Percentiles rank a stretch among this genome's conserved stretches.
Evolutionary conservation across 495 filamentous ascomycete species (phyloP).

Genomic region (Aspergillus haitiensis): DNA sequence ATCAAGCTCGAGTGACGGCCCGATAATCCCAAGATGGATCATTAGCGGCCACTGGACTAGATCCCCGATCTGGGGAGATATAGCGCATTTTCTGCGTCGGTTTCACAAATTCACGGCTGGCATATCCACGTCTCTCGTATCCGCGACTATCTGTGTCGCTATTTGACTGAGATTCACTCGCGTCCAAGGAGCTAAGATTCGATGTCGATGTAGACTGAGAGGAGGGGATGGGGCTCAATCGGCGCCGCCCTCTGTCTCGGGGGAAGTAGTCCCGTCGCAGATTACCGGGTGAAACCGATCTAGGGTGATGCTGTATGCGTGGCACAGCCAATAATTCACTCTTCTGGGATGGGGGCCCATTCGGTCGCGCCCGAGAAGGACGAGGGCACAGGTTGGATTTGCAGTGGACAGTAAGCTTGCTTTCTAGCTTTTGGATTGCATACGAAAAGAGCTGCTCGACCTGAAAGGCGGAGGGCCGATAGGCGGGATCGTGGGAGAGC

Average conservation of each 20-base stretch:
- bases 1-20: conserved; percentile 4
- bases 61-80: conserved; percentile 12
- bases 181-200: conserved; percentile 12
- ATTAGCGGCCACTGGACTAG: conserved; percentile 13
- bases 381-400: conserved; percentile 17
- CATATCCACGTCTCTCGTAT: neutral
- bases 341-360: neutral
- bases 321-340: conserved; percentile 8
- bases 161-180: conserved; percentile 4
- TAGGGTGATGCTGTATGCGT: neutral
- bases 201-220: neutral
- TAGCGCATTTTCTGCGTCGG: conserved; percentile 2
- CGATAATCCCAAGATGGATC: conserved; percentile 23
- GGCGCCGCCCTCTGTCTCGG: conserved; percentile 9
- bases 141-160: conserved; percentile 9
- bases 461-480: conserved; percentile 38
- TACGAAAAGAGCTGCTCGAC: conserved; percentile 32
- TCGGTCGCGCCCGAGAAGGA: conserved; percentile 9
- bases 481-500: conserved; percentile 40
- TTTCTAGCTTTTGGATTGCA: conserved; percentile 24
- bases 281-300: conserved; percentile 3
- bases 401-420: conserved; percentile 24
- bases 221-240: conserved; percentile 6
- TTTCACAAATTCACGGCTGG: neutral
- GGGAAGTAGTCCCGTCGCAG: neutral